Evolutionary conservation across 75 land plant genomes (phyloP).

Genomic region (Cupressus sempervirens): DNA sequence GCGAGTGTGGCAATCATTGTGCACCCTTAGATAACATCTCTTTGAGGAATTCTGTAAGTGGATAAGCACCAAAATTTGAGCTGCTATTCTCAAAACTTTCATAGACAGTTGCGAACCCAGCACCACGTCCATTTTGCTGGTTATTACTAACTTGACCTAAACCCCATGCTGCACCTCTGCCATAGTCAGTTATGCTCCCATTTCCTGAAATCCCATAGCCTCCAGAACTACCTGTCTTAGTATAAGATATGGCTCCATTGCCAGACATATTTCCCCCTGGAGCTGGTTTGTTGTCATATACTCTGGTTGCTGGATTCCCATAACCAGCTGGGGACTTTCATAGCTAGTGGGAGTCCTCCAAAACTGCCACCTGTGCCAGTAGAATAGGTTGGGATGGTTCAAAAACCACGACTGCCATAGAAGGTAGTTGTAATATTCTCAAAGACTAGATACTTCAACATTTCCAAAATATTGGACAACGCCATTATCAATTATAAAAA

Average conservation of each 20-base stretch:
- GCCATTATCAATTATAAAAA: too few relatives aligned
- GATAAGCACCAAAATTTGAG: constrained; percentile 28
- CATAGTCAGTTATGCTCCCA: constrained; percentile 20
- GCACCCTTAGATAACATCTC: too few relatives aligned
- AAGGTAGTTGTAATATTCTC: too few relatives aligned
- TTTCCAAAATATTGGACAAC: too few relatives aligned
- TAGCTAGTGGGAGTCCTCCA: constrained; percentile 28
- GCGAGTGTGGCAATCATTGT: too few relatives aligned
- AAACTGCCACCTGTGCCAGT: constrained; percentile 17
- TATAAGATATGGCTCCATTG: constrained; percentile 23
- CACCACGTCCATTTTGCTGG: constrained; percentile 46
- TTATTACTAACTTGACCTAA: constrained; percentile 59
- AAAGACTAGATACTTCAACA: too few relatives aligned
- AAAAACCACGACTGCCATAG: constrained; percentile 16
- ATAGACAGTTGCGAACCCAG: constrained; percentile 44
- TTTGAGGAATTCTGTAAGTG: too few relatives aligned
- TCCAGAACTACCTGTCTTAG: constrained; percentile 35
- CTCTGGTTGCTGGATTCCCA: constrained; percentile 9
- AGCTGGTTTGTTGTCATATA: constrained; percentile 24
- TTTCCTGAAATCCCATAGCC: constrained; percentile 56
- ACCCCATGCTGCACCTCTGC: constrained; percentile 33
- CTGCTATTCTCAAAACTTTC: constrained; percentile 42
- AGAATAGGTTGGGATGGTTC: constrained; percentile 17
- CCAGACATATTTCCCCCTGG: constrained; percentile 51
- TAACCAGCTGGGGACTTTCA: constrained; percentile 13